phyloP scores from a whole-genome alignment of 139 green algal genomes.

The Chlorella sp. region DNA sequence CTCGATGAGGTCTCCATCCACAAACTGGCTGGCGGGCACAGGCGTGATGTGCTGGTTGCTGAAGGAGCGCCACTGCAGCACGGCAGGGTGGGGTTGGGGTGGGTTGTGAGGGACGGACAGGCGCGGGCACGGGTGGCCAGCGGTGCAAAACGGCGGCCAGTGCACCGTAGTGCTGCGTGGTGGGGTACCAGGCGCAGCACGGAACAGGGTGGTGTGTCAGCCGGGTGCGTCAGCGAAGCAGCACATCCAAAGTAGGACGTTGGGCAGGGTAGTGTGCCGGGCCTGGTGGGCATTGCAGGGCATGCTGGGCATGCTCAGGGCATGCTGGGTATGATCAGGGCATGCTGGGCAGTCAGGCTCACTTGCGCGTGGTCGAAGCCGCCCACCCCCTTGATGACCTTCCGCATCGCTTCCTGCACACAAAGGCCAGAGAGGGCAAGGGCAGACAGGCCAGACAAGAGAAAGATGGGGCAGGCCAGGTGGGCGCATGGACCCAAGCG shows the following conservation, averaged over 20 bases:
- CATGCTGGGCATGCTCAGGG: too few species aligned
- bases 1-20: constrained; percentile 98
- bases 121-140: not conserved
- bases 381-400: constrained; percentile 87
- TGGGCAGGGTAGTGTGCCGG: too few species aligned
- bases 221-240: too few species aligned
- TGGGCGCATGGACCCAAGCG: not conserved
- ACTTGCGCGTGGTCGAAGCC: constrained; percentile 80
- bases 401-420: constrained; percentile 60
- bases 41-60: constrained; percentile 71
- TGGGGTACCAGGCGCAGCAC: too few species aligned
- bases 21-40: constrained; percentile 67
- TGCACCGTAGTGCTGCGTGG: too few species aligned
- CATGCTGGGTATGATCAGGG: too few species aligned
- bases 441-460: too few species aligned
- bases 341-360: too few species aligned
- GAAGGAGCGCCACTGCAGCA: constrained; percentile 81
- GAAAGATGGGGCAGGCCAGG: too few species aligned
- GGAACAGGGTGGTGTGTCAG: too few species aligned
- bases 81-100: not conserved
- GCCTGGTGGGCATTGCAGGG: too few species aligned
- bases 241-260: too few species aligned
- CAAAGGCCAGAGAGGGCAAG: not conserved
- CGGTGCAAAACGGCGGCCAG: not conserved
- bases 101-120: not conserved